Base-by-base conservation (phyloP, 2,329 filamentous ascomycete species). In the Ophiostoma tasmaniense region DNA sequence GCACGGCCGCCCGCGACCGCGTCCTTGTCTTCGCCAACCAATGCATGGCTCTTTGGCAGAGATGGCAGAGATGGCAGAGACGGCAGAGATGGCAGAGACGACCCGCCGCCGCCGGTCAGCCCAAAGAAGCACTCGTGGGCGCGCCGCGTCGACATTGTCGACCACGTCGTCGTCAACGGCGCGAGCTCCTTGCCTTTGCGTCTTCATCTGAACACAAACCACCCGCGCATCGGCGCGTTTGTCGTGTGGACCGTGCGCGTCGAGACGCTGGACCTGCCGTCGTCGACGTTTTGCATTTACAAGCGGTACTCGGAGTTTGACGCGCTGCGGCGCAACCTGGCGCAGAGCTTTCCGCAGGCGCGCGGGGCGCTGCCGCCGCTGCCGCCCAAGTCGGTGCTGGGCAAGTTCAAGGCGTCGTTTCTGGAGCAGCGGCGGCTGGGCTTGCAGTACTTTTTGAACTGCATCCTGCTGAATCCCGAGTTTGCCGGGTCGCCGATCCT, bases 281-380 rank as follows among this genome's bases (percentile, higher is more conserved):
- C 50, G 8, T n/a, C 64, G 20, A 50, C 62, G 65, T 87, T 89
- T 80, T 83, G 84, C 71, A 86, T 89, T 72, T 81, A 86, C 70
- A 89, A 89, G 76, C 85, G 93, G 77, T 98, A 97, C 79, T 97
- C 93, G 0, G 94, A 98, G 77, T 98, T 98, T 76, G 92, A 96
- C 77, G 87, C 91, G 69, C 85, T 99, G 71, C 87, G 93, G 68
- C 80, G 84, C 66, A 87, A 88, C 73, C 84, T 99, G 25, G 81
- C 92, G 61, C 82, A 85, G 74, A 91, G 92, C 0, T 98, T 98
- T 74, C 94, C 95, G 4, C 86, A 89, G 73, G 93, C 93, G 28
- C 88, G 87, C 30, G 66, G 67, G 1, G 92, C 93, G n/a, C 87
- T 99, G 76, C 95, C 95, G n/a, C 83, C 87, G 45, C 82, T 99